A percentile compares a stretch with the other conserved stretches of the same genome.
phyloP scores from a whole-genome alignment of 495 filamentous ascomycete species.

The Tuber magnatum region DNA sequence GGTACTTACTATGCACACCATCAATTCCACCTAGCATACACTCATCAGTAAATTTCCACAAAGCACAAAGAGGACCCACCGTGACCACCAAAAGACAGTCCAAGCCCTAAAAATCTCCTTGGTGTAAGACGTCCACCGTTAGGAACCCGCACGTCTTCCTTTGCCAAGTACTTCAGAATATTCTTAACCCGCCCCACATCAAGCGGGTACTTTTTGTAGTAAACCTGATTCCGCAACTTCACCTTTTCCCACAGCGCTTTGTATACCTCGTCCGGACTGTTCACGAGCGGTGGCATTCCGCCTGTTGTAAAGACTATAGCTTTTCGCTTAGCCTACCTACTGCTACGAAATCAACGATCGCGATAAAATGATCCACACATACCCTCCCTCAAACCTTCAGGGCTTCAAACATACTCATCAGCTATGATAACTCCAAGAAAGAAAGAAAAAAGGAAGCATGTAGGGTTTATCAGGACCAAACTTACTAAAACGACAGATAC shows the following conservation, averaged over 20 bases:
- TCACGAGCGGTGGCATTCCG: constrained; percentile 69
- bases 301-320: constrained; percentile 63
- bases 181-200: constrained; percentile 65
- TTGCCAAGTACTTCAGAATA: constrained; percentile 56
- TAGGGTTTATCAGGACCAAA: constrained; percentile 13
- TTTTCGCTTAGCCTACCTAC: not conserved
- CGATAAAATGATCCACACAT: not conserved
- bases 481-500: constrained; percentile 70
- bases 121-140: constrained; percentile 62
- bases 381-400: constrained; percentile 65
- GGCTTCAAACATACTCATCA: constrained; percentile 43
- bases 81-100: constrained; percentile 67
- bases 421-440: not conserved
- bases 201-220: constrained; percentile 78
- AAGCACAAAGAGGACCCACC: constrained; percentile 45
- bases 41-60: not conserved
- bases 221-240: constrained; percentile 58
- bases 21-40: constrained; percentile 56
- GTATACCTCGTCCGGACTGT: constrained; percentile 69
- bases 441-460: too few relatives aligned
- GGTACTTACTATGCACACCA: constrained; percentile 52
- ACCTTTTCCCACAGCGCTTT: constrained; percentile 61
- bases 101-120: constrained; percentile 64
- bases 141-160: constrained; percentile 55
- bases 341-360: not conserved